Evolutionary conservation across 2,329 filamentous ascomycete species (phyloP).

Genomic region (Pestalotiopsis fici): DNA sequence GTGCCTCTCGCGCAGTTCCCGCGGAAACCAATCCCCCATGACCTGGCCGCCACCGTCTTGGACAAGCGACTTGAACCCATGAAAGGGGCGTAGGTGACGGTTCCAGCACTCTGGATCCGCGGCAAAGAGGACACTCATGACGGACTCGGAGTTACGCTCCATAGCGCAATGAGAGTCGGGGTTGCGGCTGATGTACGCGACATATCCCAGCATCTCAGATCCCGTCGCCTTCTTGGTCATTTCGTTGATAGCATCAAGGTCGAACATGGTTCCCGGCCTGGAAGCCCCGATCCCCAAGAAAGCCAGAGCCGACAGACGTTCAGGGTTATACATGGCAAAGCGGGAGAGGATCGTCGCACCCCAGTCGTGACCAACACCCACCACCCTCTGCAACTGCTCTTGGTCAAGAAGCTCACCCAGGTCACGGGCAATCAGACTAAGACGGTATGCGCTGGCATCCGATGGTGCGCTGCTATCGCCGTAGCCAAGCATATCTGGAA

Average conservation of each 20-base stretch:
- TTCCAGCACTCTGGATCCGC: slow-evolving; percentile 7
- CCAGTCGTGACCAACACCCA: slow-evolving; percentile 45
- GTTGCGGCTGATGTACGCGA: slow-evolving; percentile 8
- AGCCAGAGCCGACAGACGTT: slow-evolving; percentile 33
- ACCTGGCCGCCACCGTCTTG: not conserved
- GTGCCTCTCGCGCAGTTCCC: slow-evolving; percentile 4
- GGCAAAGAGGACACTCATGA: slow-evolving; percentile 10
- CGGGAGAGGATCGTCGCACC: slow-evolving; percentile 35
- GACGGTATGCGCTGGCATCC: slow-evolving; percentile 30
- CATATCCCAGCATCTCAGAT: slow-evolving; percentile 9
- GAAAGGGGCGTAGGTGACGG: not conserved
- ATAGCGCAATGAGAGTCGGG: not conserved
- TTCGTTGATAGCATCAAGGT: slow-evolving; percentile 9
- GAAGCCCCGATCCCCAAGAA: slow-evolving; percentile 38
- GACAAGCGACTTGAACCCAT: slow-evolving; percentile 7
- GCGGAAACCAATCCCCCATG: slow-evolving; percentile 5
- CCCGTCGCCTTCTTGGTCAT: slow-evolving; percentile 5
- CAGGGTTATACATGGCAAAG: slow-evolving; percentile 35
- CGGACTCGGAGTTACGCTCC: slow-evolving; percentile 8
- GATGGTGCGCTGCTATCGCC: slow-evolving; percentile 31
- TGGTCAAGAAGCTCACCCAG: slow-evolving; percentile 32
- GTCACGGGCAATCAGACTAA: slow-evolving; percentile 29
- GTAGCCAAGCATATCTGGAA: slow-evolving; percentile 33
- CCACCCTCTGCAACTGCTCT: slow-evolving; percentile 25
- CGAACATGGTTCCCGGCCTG: slow-evolving; percentile 28